These are phyloP conservation scores for Harrya chromipes DNA, from an alignment of 768 basidiomycete genomes.

Conservation along the genomic window DNA sequence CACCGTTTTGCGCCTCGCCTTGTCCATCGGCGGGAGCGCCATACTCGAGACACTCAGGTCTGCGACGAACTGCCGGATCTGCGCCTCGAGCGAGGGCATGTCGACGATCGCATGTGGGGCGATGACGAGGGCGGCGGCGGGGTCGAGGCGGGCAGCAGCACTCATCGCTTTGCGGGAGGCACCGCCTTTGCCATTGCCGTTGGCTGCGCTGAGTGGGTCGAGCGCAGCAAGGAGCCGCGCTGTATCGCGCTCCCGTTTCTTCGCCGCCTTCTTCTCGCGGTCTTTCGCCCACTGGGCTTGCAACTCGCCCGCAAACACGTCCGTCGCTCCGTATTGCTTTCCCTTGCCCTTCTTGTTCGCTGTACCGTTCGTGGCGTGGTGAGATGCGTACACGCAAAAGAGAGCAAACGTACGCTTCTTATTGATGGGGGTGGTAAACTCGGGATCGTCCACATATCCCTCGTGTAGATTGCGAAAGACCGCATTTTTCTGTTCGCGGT, in stretches of 20 bases:
- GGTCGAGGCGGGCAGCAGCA: constrained; percentile 50
- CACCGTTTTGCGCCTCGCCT: constrained; percentile 63
- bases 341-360: constrained; percentile 33
- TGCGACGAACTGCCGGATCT: constrained; percentile 67
- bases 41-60: constrained; percentile 47
- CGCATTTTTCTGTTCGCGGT: constrained; percentile 50
- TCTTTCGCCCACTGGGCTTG: constrained; percentile 76
- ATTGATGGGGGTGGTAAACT: constrained; percentile 17
- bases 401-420: constrained; percentile 47
- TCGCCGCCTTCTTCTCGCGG: constrained; percentile 76
- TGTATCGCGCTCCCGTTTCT: constrained; percentile 59
- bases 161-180: constrained; percentile 61
- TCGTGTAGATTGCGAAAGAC: constrained; percentile 59
- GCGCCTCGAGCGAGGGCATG: constrained; percentile 61
- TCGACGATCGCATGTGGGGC: constrained; percentile 54
- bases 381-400: neutral
- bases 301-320: constrained; percentile 51
- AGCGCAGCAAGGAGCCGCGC: constrained; percentile 54
- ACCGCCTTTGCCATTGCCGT: constrained; percentile 49
- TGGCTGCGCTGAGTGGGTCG: constrained; percentile 61
- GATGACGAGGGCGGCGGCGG: constrained; percentile 30
- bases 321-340: neutral
- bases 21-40: constrained; percentile 76
- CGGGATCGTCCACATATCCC: constrained; percentile 40
- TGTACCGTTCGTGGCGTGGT: neutral